Percentiles rank a stretch among this genome's conserved stretches.
Conservation (phyloP, 345 rosid species). For the Schrenkiella parvula region DNA sequence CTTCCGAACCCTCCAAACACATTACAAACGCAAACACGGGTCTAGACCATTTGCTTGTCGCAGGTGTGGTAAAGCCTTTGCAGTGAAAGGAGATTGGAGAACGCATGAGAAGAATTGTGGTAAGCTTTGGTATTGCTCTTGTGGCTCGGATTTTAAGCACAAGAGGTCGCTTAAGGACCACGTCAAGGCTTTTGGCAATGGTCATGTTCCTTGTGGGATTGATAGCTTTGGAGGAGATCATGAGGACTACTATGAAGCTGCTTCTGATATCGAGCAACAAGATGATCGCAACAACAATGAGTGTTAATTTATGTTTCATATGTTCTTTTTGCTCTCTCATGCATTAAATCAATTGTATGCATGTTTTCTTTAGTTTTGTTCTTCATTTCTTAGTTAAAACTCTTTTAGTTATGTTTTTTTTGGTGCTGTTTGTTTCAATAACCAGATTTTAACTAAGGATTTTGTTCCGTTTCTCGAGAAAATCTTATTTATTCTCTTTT, state of each 20-base stretch:
- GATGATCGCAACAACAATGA: conserved; percentile 22
- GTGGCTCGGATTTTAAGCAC: conserved; percentile 96
- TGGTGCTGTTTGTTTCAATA: not conserved
- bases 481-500: not conserved
- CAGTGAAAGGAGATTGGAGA: conserved; percentile 97
- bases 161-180: conserved; percentile 94
- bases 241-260: conserved; percentile 51
- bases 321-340: conserved; percentile 2
- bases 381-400: not conserved
- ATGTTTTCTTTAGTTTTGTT: not conserved
- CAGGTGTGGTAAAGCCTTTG: conserved; percentile 85
- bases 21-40: conserved; percentile 95
- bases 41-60: conserved; percentile 87
- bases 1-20: conserved; percentile 93
- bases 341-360: conserved; percentile 6
- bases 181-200: conserved; percentile 74
- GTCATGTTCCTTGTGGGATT: conserved; percentile 67
- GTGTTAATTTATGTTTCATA: not conserved
- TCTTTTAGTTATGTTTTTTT: not conserved
- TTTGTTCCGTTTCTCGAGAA: not conserved
- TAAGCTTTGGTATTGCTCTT: conserved; percentile 89
- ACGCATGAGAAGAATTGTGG: conserved; percentile 99
- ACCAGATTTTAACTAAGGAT: not conserved
- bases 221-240: conserved; percentile 42
- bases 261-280: conserved; percentile 71